A percentile compares a stretch with the other conserved stretches of the same genome.
Evolutionary conservation across 306 rosid genomes (phyloP).

Genomic region (Sophora flavescens): DNA sequence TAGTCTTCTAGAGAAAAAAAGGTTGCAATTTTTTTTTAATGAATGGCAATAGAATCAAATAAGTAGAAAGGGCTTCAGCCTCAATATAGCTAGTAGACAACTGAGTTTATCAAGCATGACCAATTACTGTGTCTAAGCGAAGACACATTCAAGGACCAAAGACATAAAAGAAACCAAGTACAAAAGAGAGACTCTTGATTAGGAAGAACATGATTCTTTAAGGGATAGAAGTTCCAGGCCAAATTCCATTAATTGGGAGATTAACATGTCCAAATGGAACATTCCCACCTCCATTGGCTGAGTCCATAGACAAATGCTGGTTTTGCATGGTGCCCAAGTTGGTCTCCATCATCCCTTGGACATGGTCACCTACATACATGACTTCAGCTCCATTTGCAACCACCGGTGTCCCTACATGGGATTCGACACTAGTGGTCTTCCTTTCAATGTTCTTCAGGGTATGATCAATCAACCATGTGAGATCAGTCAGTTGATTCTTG

Average conservation of each 20-base stretch:
- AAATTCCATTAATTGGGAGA: background rate
- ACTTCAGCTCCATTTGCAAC: background rate
- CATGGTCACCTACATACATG: background rate
- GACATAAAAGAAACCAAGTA: background rate
- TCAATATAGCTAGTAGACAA: too few species aligned
- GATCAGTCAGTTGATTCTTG: conserved; percentile 25
- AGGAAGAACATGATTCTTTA: background rate
- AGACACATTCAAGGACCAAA: background rate
- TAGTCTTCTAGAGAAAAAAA: too few species aligned
- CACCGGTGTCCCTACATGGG: background rate
- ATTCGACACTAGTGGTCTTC: background rate
- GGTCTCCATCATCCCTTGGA: background rate
- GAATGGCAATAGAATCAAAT: background rate
- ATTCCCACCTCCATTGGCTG: background rate
- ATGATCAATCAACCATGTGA: conserved; percentile 27
- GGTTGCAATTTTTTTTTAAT: too few species aligned
- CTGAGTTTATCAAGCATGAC: too few species aligned
- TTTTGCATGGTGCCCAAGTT: background rate
- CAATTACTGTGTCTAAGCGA: background rate
- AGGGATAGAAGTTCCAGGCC: background rate
- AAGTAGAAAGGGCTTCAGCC: background rate
- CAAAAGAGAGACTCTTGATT: background rate
- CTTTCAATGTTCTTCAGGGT: conserved; percentile 10
- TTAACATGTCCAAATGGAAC: conserved; percentile 32
- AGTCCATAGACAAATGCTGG: background rate